Conservation (phyloP, 2,329 filamentous ascomycete genomes). For the Xylaria digitata region DNA sequence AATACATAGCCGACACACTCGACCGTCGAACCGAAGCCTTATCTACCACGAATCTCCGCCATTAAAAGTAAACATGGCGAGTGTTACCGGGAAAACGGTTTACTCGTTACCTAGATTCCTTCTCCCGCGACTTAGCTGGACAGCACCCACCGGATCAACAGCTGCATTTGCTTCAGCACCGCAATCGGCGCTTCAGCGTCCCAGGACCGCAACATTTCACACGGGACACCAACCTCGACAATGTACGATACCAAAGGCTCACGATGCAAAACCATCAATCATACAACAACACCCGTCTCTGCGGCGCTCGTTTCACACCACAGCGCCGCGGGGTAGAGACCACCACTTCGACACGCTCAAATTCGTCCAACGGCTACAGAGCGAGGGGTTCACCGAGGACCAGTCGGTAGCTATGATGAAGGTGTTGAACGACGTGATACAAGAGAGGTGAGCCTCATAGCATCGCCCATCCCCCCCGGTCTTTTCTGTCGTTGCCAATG, state of each 20-base stretch:
- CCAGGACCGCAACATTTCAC: slow-evolving; percentile 44
- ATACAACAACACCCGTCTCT: slow-evolving; percentile 48
- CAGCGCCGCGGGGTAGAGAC: slow-evolving; percentile 71
- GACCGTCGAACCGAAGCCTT: background rate
- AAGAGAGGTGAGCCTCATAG: slow-evolving; percentile 74
- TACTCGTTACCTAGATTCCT: slow-evolving; percentile 64
- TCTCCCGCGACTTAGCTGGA: slow-evolving; percentile 68
- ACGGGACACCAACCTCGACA: slow-evolving; percentile 36
- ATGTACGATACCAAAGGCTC: slow-evolving; percentile 24
- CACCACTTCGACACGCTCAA: slow-evolving; percentile 99
- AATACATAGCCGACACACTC: slow-evolving; percentile 11
- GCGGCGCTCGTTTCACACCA: slow-evolving; percentile 73
- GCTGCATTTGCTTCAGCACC: slow-evolving; percentile 43
- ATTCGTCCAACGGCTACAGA: slow-evolving; percentile 89
- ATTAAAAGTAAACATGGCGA: slow-evolving; percentile 44
- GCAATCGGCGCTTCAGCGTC: slow-evolving; percentile 38
- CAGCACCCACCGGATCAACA: slow-evolving; percentile 48
- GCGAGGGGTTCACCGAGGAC: slow-evolving; percentile 94
- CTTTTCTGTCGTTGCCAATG: no score
- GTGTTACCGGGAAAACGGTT: slow-evolving; percentile 44
- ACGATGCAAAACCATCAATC: slow-evolving; percentile 37
- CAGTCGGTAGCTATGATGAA: slow-evolving; percentile 99
- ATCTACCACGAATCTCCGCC: background rate
- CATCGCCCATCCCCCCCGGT: slow-evolving; percentile 9
- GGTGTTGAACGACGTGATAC: slow-evolving; percentile 94